phyloP scores from a whole-genome alignment of 2,329 filamentous ascomycete species.

The Teratosphaeriaceae sp. region DNA sequence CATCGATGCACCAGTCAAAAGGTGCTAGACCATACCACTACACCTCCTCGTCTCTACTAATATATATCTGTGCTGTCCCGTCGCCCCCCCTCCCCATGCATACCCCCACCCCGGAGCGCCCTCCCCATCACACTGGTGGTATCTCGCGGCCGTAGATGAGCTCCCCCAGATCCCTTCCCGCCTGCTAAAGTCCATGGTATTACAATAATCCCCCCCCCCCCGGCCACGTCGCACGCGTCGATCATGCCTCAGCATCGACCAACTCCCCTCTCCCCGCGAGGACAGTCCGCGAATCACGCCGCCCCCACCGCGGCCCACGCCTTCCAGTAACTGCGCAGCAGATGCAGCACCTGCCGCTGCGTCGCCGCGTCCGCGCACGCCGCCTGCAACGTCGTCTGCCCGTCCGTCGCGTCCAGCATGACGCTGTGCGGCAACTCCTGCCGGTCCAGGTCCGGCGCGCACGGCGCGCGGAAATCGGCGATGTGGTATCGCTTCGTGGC shows the following conservation, averaged over 20 bases:
- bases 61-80: not conserved
- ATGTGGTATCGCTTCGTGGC: slow-evolving; percentile 63
- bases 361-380: slow-evolving; percentile 53
- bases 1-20: no score
- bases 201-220: not conserved
- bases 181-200: not conserved
- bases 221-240: no score
- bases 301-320: slow-evolving; percentile 15
- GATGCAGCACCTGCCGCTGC: slow-evolving; percentile 43
- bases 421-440: slow-evolving; percentile 90
- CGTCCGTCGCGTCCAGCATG: slow-evolving; percentile 54
- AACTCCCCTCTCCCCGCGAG: no score
- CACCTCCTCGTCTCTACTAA: not conserved
- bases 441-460: slow-evolving; percentile 79
- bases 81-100: not conserved
- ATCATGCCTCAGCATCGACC: no score
- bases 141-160: not conserved
- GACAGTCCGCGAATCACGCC: no score
- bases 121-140: no score
- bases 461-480: slow-evolving; percentile 72
- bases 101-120: no score
- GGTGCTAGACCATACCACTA: not conserved
- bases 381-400: slow-evolving; percentile 55
- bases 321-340: slow-evolving; percentile 26
- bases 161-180: not conserved